Conservation (phyloP, 495 filamentous ascomycete genomes). For the Daldinia decipiens region DNA sequence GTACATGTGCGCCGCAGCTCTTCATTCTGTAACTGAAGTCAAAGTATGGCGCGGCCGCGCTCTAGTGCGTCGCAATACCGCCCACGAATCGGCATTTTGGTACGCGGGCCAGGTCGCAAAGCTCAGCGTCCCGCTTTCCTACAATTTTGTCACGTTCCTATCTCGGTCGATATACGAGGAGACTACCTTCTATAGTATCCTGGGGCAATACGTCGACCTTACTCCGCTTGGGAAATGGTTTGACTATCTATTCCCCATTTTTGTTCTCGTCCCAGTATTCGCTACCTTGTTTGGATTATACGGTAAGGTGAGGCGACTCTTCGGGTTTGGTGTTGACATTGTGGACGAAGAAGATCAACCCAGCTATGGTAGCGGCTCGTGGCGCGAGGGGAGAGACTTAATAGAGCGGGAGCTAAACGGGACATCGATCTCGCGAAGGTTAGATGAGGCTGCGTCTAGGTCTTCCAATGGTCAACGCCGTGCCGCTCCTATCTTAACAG, state of each 20-base stretch:
- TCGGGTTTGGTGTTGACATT: slow-evolving; percentile 81
- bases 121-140: slow-evolving; percentile 88
- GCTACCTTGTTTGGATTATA: slow-evolving; percentile 90
- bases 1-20: slow-evolving; percentile 88
- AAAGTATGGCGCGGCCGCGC: slow-evolving; percentile 96
- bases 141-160: slow-evolving; percentile 94
- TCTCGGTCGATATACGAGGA: slow-evolving; percentile 69
- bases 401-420: slow-evolving; percentile 89
- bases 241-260: slow-evolving; percentile 84
- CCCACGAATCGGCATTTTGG: slow-evolving; percentile 92
- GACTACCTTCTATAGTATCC: slow-evolving; percentile 87
- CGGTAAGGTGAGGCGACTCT: slow-evolving; percentile 75
- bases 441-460: slow-evolving; percentile 46
- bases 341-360: slow-evolving; percentile 75
- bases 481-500: slow-evolving; percentile 52
- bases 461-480: slow-evolving; percentile 37
- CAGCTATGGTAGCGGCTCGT: slow-evolving; percentile 80
- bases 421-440: slow-evolving; percentile 53
- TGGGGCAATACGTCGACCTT: slow-evolving; percentile 84
- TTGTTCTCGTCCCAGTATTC: slow-evolving; percentile 83
- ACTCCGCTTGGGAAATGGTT: slow-evolving; percentile 87
- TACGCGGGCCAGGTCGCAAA: slow-evolving; percentile 90
- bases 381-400: slow-evolving; percentile 92
- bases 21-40: slow-evolving; percentile 85
- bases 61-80: slow-evolving; percentile 88